Conservation (phyloP, 73 alveolate species). For the Durusdinium trenchii region DNA sequence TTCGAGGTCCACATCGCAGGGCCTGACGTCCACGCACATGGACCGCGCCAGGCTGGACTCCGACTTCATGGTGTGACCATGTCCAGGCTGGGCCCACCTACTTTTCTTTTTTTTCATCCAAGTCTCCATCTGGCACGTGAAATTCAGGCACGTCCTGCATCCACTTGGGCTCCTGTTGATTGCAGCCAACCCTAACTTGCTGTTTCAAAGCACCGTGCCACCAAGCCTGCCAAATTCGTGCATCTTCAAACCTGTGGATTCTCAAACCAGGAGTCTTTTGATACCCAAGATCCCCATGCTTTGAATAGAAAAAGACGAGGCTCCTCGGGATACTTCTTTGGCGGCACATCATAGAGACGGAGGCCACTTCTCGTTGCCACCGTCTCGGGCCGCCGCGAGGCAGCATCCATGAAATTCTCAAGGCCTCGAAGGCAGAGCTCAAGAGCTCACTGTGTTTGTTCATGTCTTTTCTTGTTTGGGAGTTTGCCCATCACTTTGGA, state of each 20-base stretch:
- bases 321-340: conserved; percentile 62
- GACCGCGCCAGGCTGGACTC: too few species aligned
- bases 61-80: too few species aligned
- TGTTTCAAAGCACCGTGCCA: background rate
- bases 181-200: too few species aligned
- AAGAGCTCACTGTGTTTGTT: background rate
- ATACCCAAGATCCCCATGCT: too few species aligned
- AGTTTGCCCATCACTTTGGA: too few species aligned
- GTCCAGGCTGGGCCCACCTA: too few species aligned
- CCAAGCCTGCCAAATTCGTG: too few species aligned
- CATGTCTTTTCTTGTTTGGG: background rate
- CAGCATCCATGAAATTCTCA: conserved; percentile 48
- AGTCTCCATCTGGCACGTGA: conserved; percentile 57
- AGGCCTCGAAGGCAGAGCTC: background rate
- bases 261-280: too few species aligned
- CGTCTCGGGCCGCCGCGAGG: conserved; percentile 67
- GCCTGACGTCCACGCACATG: too few species aligned
- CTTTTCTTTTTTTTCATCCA: background rate
- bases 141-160: conserved; percentile 54
- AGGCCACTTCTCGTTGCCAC: conserved; percentile 76
- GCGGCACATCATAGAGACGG: conserved; percentile 89
- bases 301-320: too few species aligned
- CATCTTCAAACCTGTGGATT: too few species aligned
- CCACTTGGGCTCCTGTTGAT: conserved; percentile 52
- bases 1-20: too few species aligned